Conservation (phyloP, 2,329 filamentous ascomycete species). For the Penicillium sp. region DNA sequence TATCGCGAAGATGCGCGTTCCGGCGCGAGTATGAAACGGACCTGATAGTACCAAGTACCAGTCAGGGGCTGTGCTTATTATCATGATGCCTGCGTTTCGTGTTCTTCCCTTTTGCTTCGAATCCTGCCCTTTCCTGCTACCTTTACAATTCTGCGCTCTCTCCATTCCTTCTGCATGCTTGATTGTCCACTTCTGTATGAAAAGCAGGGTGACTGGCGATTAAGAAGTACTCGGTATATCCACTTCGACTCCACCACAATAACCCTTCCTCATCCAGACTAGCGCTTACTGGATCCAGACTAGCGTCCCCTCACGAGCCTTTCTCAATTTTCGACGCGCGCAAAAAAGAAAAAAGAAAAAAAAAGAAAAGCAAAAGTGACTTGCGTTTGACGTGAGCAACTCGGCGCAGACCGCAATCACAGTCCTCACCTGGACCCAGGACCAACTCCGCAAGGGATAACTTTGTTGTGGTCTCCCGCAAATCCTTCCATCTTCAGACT, state of each 20-base stretch:
- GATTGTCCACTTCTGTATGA: background rate
- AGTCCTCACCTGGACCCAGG: too few relatives aligned
- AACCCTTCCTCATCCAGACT: conserved; percentile 17
- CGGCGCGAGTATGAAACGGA: conserved; percentile 25
- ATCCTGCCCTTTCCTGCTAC: background rate
- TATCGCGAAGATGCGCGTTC: conserved; percentile 19
- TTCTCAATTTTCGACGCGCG: conserved; percentile 22
- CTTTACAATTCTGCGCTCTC: background rate
- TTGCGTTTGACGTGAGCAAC: background rate
- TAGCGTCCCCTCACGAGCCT: conserved; percentile 27
- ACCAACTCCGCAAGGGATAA: conserved; percentile 18
- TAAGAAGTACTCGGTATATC: background rate
- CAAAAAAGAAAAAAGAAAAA: conserved; percentile 20
- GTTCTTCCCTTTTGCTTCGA: background rate
- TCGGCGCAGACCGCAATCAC: conserved; percentile 2
- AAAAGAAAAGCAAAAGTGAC: conserved; percentile 7
- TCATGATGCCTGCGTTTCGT: background rate
- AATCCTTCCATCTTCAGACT: conserved; percentile 3
- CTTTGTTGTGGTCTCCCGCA: conserved; percentile 11
- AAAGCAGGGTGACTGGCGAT: background rate
- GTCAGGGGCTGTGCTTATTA: conserved; percentile 8
- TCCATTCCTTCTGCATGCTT: background rate
- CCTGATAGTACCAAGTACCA: background rate
- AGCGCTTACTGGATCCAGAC: conserved; percentile 17
- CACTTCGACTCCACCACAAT: conserved; percentile 1